Percentiles rank a stretch among this genome's conserved stretches.
phyloP scores from a whole-genome alignment of 225 moss, liverwort and hornwort genomes.

The Takakia lepidozioides region DNA sequence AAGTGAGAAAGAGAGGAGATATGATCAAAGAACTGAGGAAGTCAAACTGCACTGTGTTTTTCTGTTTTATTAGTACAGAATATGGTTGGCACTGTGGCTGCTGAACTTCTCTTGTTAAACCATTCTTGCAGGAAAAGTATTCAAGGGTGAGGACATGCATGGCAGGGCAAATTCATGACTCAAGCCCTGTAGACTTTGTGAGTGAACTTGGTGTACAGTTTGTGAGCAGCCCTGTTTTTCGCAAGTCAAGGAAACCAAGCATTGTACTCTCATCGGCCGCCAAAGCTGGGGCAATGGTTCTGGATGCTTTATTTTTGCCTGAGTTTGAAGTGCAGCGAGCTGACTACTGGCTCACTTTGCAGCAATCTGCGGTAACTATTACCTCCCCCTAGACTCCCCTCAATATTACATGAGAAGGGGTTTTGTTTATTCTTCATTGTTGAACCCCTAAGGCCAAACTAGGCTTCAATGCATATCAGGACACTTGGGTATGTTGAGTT shows the following conservation, averaged over 20 bases:
- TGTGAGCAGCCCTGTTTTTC: conserved; percentile 19
- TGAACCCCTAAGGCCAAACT: no score
- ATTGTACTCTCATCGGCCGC: conserved; percentile 27
- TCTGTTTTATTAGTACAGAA: no score
- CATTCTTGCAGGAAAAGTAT: conserved; percentile 63
- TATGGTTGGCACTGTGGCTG: no score
- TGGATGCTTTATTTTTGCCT: conserved; percentile 38
- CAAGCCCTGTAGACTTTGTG: conserved; percentile 73
- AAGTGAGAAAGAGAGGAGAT: no score
- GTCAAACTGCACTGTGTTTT: no score
- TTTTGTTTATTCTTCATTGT: no score
- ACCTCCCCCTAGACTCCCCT: no score
- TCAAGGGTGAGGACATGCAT: conserved; percentile 48
- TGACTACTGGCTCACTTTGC: conserved; percentile 51
- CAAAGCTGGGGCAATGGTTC: conserved; percentile 17
- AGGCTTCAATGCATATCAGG: no score
- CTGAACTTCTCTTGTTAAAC: no score
- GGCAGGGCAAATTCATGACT: conserved; percentile 88
- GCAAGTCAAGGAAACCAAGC: conserved; percentile 22
- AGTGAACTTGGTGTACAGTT: conserved; percentile 48
- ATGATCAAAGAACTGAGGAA: no score
- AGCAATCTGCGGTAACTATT: conserved; percentile 45
- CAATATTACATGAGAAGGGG: no score
- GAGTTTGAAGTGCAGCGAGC: conserved; percentile 40
- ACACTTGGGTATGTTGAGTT: no score